Conservation (phyloP, 345 rosid genomes). For the Dimocarpus longan region DNA sequence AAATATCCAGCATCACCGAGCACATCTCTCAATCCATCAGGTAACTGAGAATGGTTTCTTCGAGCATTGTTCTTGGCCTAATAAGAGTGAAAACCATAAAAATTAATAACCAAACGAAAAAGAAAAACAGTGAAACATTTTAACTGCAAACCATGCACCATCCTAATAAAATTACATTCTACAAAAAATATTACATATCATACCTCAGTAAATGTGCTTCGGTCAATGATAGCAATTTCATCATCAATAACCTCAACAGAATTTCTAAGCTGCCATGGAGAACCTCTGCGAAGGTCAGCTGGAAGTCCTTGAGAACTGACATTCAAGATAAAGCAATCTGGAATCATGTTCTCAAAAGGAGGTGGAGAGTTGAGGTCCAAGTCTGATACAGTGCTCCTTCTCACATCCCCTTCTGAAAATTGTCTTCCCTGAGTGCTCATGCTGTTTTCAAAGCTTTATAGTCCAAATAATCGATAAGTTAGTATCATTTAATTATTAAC, state of each 20-base stretch:
- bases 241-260: slow-evolving; percentile 23
- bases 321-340: not conserved
- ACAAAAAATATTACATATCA: not conserved
- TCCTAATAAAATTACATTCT: not conserved
- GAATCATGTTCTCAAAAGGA: not conserved
- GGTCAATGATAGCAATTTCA: slow-evolving; percentile 24
- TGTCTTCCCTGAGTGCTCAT: slow-evolving; percentile 13
- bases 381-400: slow-evolving; percentile 12
- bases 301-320: slow-evolving; percentile 14
- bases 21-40: not conserved
- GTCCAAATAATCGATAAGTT: not conserved
- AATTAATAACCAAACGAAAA: not conserved
- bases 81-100: not conserved
- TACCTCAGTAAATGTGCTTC: slow-evolving; percentile 18
- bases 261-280: slow-evolving; percentile 12
- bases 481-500: not conserved
- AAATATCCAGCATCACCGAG: not conserved
- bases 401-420: slow-evolving; percentile 13
- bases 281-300: not conserved
- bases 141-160: not conserved
- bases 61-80: slow-evolving; percentile 13
- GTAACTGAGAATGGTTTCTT: slow-evolving; percentile 1
- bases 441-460: not conserved
- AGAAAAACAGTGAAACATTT: not conserved
- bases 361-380: slow-evolving; percentile 28